These are phyloP conservation scores for Parachlorella kessleri DNA, from an alignment of 139 green algal species.

Conservation along the genomic window DNA sequence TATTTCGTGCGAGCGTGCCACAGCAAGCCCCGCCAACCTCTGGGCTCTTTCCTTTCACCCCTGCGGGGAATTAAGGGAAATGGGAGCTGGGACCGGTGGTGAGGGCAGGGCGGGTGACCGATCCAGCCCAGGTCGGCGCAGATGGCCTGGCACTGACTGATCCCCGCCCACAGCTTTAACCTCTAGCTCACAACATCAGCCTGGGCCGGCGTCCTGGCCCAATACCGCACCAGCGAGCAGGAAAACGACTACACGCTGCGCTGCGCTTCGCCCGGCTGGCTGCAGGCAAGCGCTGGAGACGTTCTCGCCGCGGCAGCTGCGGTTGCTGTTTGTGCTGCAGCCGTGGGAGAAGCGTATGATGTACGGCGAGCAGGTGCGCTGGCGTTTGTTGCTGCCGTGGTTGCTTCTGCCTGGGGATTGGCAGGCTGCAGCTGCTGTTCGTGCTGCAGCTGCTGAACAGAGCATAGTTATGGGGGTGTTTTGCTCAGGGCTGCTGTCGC, in stretches of 20 bases:
- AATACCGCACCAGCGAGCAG: too few species aligned
- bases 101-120: too few species aligned
- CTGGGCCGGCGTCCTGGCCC: too few species aligned
- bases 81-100: not conserved
- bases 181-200: too few species aligned
- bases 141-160: too few species aligned
- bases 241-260: too few species aligned
- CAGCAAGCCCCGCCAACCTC: slow-evolving; percentile 1
- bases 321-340: slow-evolving; percentile 93
- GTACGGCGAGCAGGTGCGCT: slow-evolving; percentile 59
- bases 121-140: too few species aligned
- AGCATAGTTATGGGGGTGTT: too few species aligned
- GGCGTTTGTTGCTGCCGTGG: not conserved
- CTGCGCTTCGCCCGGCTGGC: not conserved
- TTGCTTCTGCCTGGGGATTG: not conserved
- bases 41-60: not conserved
- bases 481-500: too few species aligned
- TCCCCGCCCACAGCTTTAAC: slow-evolving; percentile 5
- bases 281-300: slow-evolving; percentile 80
- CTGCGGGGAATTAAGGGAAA: not conserved
- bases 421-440: not conserved
- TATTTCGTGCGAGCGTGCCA: slow-evolving; percentile 2
- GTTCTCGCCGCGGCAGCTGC: slow-evolving; percentile 87
- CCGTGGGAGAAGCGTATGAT: slow-evolving; percentile 89
- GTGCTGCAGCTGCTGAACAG: too few species aligned